These are phyloP conservation scores for Populus simonii DNA, from an alignment of 345 rosid species.

Conservation along the genomic window DNA sequence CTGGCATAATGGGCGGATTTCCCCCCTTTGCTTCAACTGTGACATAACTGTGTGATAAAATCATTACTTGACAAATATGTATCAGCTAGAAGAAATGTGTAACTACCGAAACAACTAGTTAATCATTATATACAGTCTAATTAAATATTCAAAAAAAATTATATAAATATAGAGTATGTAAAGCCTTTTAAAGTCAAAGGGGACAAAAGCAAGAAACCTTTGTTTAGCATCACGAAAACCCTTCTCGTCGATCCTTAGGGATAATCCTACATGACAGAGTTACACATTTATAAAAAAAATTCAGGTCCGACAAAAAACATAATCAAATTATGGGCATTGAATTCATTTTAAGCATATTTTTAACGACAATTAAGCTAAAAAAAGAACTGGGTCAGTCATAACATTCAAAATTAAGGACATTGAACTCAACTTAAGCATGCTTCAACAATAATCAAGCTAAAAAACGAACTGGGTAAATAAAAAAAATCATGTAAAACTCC, in stretches of 20 bases:
- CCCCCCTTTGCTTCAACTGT: conserved; percentile 53
- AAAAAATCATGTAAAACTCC: conserved; percentile 6
- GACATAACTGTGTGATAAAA: conserved; percentile 36
- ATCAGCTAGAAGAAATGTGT: neutral
- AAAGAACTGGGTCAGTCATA: neutral
- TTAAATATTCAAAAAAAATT: neutral
- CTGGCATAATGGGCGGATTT: conserved; percentile 89
- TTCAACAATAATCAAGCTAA: conserved; percentile 6
- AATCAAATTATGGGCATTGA: neutral
- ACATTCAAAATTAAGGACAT: neutral
- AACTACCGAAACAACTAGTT: neutral
- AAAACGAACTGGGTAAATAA: conserved; percentile 11
- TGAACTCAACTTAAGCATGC: neutral
- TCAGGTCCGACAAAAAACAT: neutral
- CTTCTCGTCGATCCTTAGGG: conserved; percentile 35
- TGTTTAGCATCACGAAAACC: conserved; percentile 25
- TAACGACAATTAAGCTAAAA: neutral
- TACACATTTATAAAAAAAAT: neutral
- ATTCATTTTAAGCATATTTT: neutral
- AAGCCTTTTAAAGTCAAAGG: neutral
- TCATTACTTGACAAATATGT: neutral
- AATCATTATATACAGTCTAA: neutral
- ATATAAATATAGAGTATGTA: neutral
- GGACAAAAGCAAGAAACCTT: conserved; percentile 40
- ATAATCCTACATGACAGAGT: conserved; percentile 43